phyloP scores from a whole-genome alignment of 2,329 filamentous ascomycete genomes.

The Incumbomyces lentus region DNA sequence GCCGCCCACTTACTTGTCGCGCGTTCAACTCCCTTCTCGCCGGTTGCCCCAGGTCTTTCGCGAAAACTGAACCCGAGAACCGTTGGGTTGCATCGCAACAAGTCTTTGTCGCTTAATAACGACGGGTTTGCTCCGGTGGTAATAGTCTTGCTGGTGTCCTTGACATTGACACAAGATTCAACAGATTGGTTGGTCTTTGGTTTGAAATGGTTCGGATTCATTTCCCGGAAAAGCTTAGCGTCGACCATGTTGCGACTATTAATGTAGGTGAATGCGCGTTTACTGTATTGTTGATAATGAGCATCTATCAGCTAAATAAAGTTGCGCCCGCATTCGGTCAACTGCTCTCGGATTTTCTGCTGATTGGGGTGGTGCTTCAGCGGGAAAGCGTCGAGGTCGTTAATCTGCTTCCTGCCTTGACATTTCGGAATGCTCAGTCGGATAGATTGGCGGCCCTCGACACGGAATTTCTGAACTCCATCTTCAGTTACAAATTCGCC shows the following conservation, averaged over 20 bases:
- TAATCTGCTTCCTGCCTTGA: background rate
- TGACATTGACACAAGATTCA: background rate
- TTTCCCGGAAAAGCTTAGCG: background rate
- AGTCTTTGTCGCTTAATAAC: background rate
- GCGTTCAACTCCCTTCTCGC: too few relatives aligned
- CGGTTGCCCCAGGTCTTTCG: background rate
- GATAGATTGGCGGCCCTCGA: background rate
- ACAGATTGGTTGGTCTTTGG: too few relatives aligned
- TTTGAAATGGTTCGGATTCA: too few relatives aligned
- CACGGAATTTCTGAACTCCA: background rate
- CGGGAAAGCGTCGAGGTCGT: background rate
- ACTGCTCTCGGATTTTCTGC: background rate
- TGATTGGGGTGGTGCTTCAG: background rate
- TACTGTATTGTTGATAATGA: background rate
- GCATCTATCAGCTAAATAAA: background rate
- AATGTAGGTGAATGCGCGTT: background rate
- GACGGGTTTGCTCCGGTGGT: background rate
- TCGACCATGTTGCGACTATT: background rate
- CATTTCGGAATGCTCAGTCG: background rate
- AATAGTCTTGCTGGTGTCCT: background rate
- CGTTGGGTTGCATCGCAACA: background rate
- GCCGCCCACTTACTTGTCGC: too few relatives aligned
- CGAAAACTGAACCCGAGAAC: background rate
- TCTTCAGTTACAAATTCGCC: background rate
- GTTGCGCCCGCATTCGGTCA: background rate